Evolutionary conservation across 2,329 filamentous ascomycete species (phyloP), one percentile per base, ranked within the genome.

Genomic region (Colletotrichum sp.): DNA sequence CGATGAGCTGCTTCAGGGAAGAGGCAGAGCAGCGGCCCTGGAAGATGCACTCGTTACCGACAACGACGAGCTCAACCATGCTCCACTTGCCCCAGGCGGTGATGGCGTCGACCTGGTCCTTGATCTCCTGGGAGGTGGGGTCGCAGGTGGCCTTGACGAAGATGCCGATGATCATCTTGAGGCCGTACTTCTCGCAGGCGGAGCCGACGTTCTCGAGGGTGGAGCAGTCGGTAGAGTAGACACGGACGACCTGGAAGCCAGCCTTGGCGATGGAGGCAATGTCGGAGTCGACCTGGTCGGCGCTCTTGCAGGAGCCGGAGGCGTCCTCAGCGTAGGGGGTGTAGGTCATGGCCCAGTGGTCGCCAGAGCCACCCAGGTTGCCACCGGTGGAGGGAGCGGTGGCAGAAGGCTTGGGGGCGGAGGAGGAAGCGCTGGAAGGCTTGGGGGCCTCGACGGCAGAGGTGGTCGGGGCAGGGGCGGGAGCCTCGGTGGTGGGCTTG

Each of bases 161-260:
- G 87, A 98, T 90, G 84, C 96, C 96, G 76, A 97, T 87, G 84
- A 98, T 96, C 85, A 98, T 88, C 84, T 93, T 93, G 76, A 98
- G 82, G 76, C 93, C 93, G 84, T 93, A 83, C 80, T 90, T 84
- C 81, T 90, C 85, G 86, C 90, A 92, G 75, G 95, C 94, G 58
- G 86, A 85, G 78, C 95, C 95, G 74, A 98, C 93, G 85, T 91
- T 93, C 83, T 92, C 86, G 76, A 98, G 94, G 71, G 93, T 94
- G 85, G 91, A 89, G 90, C 96, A 98, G 90, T 98, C 96, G 79
- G 96, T 96, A 78, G 94, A 95, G 92, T 98, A 98, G 83, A 97
- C 89, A 84, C 96, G 96, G 83, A 96, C 84, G 65, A 90, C 87
- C 78, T 85, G 86, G 90, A 96, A 95, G 75, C 94, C 94, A 78